phyloP scores from a whole-genome alignment of 73 alveolate genomes.

The Diophrys appendiculata region DNA sequence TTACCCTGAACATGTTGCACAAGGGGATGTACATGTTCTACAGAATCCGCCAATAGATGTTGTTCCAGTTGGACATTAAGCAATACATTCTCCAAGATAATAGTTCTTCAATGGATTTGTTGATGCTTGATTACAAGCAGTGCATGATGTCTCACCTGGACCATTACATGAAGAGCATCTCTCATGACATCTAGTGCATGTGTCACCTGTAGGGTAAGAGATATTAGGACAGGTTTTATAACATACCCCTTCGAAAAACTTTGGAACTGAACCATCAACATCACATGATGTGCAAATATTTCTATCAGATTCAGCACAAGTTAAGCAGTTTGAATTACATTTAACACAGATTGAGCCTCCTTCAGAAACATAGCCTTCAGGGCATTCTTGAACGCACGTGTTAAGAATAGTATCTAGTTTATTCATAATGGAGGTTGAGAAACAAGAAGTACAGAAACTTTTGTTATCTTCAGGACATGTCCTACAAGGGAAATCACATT shows the following conservation, averaged over 20 bases:
- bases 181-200: slow-evolving; percentile 11
- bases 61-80: slow-evolving; percentile 35
- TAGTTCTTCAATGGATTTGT: not conserved
- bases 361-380: not conserved
- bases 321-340: slow-evolving; percentile 10
- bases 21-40: slow-evolving; percentile 36
- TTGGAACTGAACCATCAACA: not conserved
- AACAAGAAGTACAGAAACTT: not conserved
- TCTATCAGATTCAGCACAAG: slow-evolving; percentile 6
- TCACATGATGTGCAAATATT: not conserved
- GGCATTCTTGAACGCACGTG: not conserved
- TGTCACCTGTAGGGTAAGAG: not conserved
- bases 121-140: not conserved
- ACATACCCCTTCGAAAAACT: not conserved
- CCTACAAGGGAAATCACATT: slow-evolving; percentile 52
- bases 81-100: slow-evolving; percentile 1
- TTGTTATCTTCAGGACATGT: slow-evolving; percentile 32
- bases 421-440: not conserved
- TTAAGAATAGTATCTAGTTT: not conserved
- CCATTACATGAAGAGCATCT: slow-evolving; percentile 13
- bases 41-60: slow-evolving; percentile 36
- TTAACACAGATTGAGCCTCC: slow-evolving; percentile 1
- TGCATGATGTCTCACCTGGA: no score
- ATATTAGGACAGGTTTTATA: not conserved
- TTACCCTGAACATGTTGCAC: slow-evolving; percentile 41